Evolutionary conservation across 2,329 filamentous ascomycete species (phyloP).

Genomic region (Emmonsia crescens): DNA sequence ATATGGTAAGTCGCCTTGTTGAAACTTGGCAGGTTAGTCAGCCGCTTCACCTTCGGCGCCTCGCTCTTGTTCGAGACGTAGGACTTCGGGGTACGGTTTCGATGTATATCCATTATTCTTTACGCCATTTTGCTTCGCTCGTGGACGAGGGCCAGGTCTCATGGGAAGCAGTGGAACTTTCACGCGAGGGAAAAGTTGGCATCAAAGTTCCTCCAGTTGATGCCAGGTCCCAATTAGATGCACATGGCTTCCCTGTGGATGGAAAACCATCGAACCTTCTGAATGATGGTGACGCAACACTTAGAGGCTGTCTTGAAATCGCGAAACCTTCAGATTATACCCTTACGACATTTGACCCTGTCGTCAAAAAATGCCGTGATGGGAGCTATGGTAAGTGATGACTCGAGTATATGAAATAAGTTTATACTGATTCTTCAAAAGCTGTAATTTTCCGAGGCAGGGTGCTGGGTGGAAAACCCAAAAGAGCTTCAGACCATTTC

Average conservation of each 20-base stretch:
- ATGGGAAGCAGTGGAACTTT: conserved; percentile 44
- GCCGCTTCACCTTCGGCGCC: conserved; percentile 45
- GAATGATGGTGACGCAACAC: conserved; percentile 32
- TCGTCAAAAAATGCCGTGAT: conserved; percentile 19
- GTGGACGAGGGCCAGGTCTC: conserved; percentile 40
- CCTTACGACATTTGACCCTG: conserved; percentile 26
- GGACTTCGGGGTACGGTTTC: conserved; percentile 36
- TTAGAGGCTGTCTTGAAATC: conserved; percentile 30
- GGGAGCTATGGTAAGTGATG: conserved; percentile 22
- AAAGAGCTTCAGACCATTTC: neutral
- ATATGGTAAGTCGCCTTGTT: conserved; percentile 41
- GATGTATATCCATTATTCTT: conserved; percentile 47
- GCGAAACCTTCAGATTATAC: conserved; percentile 26
- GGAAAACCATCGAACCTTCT: conserved; percentile 25
- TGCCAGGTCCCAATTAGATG: conserved; percentile 29
- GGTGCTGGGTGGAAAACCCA: neutral
- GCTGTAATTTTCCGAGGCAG: neutral
- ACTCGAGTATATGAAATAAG: neutral
- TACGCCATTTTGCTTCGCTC: conserved; percentile 41
- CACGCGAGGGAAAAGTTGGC: conserved; percentile 19
- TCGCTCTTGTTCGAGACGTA: conserved; percentile 46
- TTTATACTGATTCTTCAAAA: conserved; percentile 7
- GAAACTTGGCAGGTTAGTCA: conserved; percentile 50
- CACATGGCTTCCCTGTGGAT: conserved; percentile 38
- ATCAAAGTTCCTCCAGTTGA: conserved; percentile 21